Percentiles rank a stretch among this genome's conserved stretches.
These are phyloP conservation scores for Stentor roeselii DNA, from an alignment of 73 alveolate genomes.

Conservation along the genomic window DNA sequence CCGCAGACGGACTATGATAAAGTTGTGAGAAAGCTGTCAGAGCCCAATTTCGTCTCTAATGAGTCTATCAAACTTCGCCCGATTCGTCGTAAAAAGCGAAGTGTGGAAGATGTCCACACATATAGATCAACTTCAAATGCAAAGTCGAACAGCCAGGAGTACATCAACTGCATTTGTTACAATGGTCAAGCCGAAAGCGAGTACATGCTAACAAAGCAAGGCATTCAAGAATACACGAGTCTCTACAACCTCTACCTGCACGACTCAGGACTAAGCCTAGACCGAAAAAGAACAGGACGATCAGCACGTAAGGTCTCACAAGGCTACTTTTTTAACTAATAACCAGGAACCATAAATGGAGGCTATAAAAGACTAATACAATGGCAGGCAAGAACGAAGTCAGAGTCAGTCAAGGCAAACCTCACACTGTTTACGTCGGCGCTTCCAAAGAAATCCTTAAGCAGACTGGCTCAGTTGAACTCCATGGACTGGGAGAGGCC, in stretches of 20 bases:
- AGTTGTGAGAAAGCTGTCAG: constrained; percentile 7
- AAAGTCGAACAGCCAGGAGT: background rate
- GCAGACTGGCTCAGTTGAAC: background rate
- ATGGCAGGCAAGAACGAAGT: background rate
- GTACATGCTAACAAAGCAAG: background rate
- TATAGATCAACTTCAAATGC: background rate
- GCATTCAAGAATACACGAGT: background rate
- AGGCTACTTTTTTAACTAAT: no score
- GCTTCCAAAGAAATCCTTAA: constrained; percentile 13
- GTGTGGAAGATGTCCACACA: background rate
- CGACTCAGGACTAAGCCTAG: background rate
- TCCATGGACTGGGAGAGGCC: constrained; percentile 24
- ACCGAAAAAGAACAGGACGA: background rate
- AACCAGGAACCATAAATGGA: no score
- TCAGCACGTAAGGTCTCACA: no score
- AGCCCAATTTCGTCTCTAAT: background rate
- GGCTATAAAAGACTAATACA: no score
- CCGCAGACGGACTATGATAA: background rate
- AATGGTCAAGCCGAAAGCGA: constrained; percentile 26
- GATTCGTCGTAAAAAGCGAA: background rate
- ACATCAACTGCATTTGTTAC: background rate
- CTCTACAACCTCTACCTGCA: background rate
- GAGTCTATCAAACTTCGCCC: background rate
- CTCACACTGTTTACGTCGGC: constrained; percentile 8
- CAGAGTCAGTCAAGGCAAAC: background rate